phyloP scores from a whole-genome alignment of 768 basidiomycete species.

The Trametes elegans region DNA sequence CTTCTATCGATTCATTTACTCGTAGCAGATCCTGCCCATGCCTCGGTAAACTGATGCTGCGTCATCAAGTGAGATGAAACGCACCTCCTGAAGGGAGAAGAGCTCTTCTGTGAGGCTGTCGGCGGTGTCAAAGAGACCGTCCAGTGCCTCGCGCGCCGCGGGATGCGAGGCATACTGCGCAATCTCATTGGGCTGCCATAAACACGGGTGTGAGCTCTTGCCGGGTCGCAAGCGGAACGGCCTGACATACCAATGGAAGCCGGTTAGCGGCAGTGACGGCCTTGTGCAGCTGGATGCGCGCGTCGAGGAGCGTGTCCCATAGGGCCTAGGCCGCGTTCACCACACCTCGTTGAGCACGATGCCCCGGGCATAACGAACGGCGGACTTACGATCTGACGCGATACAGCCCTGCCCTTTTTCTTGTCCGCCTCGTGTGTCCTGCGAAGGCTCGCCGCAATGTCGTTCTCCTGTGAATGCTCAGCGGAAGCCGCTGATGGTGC shows the following conservation, averaged over 20 bases:
- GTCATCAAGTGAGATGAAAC: constrained; percentile 9
- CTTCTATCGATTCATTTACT: constrained; percentile 45
- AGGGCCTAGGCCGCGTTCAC: constrained; percentile 47
- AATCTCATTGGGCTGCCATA: constrained; percentile 35
- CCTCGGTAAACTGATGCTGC: constrained; percentile 6
- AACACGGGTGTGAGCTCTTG: constrained; percentile 31
- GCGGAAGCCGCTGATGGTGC: neutral
- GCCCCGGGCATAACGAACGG: neutral
- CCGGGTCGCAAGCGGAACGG: neutral
- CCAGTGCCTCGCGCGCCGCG: constrained; percentile 45
- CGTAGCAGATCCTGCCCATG: constrained; percentile 23
- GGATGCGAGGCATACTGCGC: constrained; percentile 28
- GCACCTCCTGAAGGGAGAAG: constrained; percentile 66
- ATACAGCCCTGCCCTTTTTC: constrained; percentile 81
- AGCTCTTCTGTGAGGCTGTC: constrained; percentile 62
- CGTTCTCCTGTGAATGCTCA: constrained; percentile 31
- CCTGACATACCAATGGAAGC: constrained; percentile 56
- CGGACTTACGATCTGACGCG: constrained; percentile 69
- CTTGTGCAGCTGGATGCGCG: constrained; percentile 92
- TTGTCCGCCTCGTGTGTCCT: constrained; percentile 66
- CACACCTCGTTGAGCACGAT: constrained; percentile 1
- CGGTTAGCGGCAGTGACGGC: constrained; percentile 60
- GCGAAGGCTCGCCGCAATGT: constrained; percentile 52
- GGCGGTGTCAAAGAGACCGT: constrained; percentile 60
- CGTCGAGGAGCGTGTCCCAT: constrained; percentile 86